Evolutionary conservation across 129 eudicot genomes (phyloP).

Genomic region (Dittrichia graveolens): DNA sequence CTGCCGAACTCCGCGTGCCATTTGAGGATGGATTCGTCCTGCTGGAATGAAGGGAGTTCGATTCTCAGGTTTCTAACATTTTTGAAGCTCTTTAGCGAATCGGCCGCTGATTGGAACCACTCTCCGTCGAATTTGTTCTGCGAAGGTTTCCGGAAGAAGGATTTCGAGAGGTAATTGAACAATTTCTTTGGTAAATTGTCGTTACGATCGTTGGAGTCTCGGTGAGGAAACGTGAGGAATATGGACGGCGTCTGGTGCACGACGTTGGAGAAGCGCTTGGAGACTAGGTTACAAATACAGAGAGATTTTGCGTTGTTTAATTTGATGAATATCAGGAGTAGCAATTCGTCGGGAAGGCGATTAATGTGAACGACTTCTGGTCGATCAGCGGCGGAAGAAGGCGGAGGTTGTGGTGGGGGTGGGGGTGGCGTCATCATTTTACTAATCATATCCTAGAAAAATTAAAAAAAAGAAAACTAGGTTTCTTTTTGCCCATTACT

Average conservation of each 20-base stretch:
- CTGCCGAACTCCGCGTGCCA: constrained; percentile 33
- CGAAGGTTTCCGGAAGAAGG: constrained; percentile 18
- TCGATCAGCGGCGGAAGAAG: constrained; percentile 18
- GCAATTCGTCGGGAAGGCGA: constrained; percentile 39
- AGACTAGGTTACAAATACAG: constrained; percentile 36
- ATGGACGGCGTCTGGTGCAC: constrained; percentile 26
- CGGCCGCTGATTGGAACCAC: constrained; percentile 21
- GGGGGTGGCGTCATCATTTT: constrained; percentile 23
- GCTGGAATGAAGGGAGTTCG: constrained; percentile 31
- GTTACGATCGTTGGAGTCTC: not conserved
- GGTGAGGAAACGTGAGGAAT: constrained; percentile 28
- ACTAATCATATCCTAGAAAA: not conserved
- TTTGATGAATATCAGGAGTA: constrained; percentile 30
- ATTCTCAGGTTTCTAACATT: constrained; percentile 7
- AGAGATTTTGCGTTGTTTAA: constrained; percentile 32
- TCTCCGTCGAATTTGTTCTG: constrained; percentile 28
- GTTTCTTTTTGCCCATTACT: not conserved
- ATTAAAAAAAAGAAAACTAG: not conserved
- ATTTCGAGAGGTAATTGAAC: constrained; percentile 22
- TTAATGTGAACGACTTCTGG: constrained; percentile 19
- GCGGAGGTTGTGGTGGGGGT: constrained; percentile 22
- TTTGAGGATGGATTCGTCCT: constrained; percentile 22
- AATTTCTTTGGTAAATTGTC: constrained; percentile 25
- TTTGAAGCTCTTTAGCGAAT: constrained; percentile 18
- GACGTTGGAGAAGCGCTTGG: constrained; percentile 35